phyloP scores from a whole-genome alignment of 106 monocot species.

The Dendrobium officinale region DNA sequence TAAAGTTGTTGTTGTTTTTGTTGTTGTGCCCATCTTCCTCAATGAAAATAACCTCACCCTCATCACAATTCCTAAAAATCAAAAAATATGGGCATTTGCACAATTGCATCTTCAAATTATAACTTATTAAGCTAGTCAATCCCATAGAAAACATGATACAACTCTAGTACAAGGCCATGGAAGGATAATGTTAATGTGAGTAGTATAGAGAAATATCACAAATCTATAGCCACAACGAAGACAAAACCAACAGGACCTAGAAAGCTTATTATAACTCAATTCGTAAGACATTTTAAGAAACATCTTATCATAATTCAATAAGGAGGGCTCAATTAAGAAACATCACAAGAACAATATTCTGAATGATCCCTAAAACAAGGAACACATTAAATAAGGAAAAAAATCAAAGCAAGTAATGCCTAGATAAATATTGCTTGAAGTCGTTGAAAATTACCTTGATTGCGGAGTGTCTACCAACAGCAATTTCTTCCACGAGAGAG shows the following conservation, averaged over 20 bases:
- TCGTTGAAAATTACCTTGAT: conserved; percentile 5
- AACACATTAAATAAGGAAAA: background rate
- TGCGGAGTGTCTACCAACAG: background rate
- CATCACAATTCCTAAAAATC: background rate
- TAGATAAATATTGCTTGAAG: background rate
- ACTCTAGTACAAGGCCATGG: background rate
- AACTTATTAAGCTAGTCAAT: background rate
- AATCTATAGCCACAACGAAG: background rate
- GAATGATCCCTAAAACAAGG: background rate
- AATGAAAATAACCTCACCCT: background rate
- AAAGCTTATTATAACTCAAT: background rate
- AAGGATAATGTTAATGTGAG: background rate
- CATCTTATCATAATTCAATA: too few species aligned
- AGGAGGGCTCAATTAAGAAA: background rate
- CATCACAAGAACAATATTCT: background rate
- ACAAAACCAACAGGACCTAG: background rate
- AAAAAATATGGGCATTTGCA: too few species aligned
- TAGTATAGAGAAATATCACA: background rate
- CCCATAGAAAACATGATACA: background rate
- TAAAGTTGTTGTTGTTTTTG: too few species aligned
- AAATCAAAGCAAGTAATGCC: background rate
- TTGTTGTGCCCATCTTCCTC: too few species aligned
- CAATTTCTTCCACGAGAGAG: conserved; percentile 1
- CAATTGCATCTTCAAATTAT: background rate
- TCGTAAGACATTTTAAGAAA: background rate